phyloP scores from a whole-genome alignment of 306 rosid species.

The Fragaria ananassa region DNA sequence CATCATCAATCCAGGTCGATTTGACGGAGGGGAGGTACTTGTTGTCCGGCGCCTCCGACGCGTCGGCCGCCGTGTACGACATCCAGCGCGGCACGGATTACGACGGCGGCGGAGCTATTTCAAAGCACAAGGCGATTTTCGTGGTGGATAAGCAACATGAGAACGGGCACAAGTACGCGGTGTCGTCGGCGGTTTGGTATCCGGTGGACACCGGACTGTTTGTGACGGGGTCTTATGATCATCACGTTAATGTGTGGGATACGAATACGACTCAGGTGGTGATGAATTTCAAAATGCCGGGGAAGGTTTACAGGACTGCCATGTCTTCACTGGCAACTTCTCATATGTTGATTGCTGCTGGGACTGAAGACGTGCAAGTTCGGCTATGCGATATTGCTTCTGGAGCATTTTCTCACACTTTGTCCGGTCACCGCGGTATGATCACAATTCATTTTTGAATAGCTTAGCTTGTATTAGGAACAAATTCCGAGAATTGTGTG shows the following conservation, averaged over 20 bases:
- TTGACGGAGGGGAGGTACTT: constrained; percentile 81
- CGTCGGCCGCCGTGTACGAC: constrained; percentile 69
- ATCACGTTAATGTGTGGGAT: constrained; percentile 89
- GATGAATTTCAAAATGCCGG: constrained; percentile 79
- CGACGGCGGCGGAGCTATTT: constrained; percentile 41
- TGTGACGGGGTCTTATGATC: constrained; percentile 83
- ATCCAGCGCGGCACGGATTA: constrained; percentile 58
- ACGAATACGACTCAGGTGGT: constrained; percentile 92
- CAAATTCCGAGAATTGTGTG: not conserved
- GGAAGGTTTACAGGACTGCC: constrained; percentile 83
- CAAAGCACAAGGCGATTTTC: constrained; percentile 54
- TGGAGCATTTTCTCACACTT: constrained; percentile 85
- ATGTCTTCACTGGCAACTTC: constrained; percentile 87
- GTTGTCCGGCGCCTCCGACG: constrained; percentile 77
- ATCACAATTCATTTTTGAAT: not conserved
- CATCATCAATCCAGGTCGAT: constrained; percentile 41
- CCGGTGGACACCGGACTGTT: constrained; percentile 86
- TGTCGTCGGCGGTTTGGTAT: constrained; percentile 91
- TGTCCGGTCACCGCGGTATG: constrained; percentile 95
- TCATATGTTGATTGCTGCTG: constrained; percentile 86
- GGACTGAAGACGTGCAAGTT: constrained; percentile 95
- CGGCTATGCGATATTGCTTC: constrained; percentile 96
- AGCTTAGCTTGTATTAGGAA: not conserved
- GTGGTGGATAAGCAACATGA: constrained; percentile 69
- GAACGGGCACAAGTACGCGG: constrained; percentile 63